Conservation (phyloP, 768 basidiomycete species). For the Lentinula boryana region DNA sequence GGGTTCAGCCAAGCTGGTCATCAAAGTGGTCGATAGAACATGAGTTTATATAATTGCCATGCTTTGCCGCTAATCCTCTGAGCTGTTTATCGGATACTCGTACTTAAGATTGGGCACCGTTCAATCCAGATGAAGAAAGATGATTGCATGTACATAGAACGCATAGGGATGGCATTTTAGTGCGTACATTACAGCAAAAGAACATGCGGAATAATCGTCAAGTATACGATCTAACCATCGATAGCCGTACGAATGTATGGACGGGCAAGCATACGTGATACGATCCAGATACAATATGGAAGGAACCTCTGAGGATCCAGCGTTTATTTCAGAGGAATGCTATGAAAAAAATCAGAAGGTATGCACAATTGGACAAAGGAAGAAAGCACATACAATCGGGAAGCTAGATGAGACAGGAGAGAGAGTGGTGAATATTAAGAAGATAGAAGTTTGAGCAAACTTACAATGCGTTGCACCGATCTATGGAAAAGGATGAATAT, state of each 20-base stretch:
- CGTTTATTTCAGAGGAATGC: slow-evolving; percentile 94
- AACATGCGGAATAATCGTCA: not conserved
- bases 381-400: slow-evolving; percentile 56
- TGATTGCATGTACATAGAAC: not conserved
- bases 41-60: too few relatives aligned
- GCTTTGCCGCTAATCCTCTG: too few relatives aligned
- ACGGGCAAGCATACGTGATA: not conserved
- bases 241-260: not conserved
- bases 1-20: not conserved
- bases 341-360: slow-evolving; percentile 20
- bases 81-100: too few relatives aligned
- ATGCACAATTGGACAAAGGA: not conserved
- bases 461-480: slow-evolving; percentile 89
- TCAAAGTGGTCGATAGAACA: not conserved
- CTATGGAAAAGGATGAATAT: slow-evolving; percentile 28
- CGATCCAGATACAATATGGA: not conserved
- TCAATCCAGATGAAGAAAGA: too few relatives aligned
- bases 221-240: not conserved
- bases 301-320: not conserved
- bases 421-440: not conserved
- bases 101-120: too few relatives aligned
- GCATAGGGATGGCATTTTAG: not conserved
- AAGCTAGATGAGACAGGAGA: slow-evolving; percentile 37
- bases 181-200: not conserved
- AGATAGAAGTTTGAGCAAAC: slow-evolving; percentile 21